Evolutionary conservation across 2,329 filamentous ascomycete genomes (phyloP).

Genomic region (Grosmannia huntii): DNA sequence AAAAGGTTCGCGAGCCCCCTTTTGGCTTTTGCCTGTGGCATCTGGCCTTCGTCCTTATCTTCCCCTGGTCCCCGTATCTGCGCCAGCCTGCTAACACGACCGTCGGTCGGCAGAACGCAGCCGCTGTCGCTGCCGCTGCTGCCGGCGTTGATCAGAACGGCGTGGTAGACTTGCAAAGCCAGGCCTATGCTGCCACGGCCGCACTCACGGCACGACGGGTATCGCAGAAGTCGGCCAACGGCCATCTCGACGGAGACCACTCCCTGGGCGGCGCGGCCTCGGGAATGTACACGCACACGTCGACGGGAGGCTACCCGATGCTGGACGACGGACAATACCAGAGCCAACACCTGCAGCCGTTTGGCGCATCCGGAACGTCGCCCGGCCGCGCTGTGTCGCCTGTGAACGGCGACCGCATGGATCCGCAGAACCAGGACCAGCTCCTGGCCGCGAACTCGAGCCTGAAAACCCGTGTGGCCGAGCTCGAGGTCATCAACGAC

Average conservation of each 20-base stretch:
- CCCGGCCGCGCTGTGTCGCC: slow-evolving; percentile 37
- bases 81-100: neutral
- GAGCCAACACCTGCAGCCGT: slow-evolving; percentile 33
- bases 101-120: slow-evolving; percentile 6
- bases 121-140: slow-evolving; percentile 8
- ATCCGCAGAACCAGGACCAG: slow-evolving; percentile 69
- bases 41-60: neutral
- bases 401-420: slow-evolving; percentile 48
- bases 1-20: slow-evolving; percentile 51
- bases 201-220: slow-evolving; percentile 41
- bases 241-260: slow-evolving; percentile 62
- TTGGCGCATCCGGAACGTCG: slow-evolving; percentile 39
- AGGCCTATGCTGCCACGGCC: slow-evolving; percentile 38
- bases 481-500: slow-evolving; percentile 89
- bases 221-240: slow-evolving; percentile 60
- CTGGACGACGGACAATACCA: slow-evolving; percentile 62
- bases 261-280: slow-evolving; percentile 69
- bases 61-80: neutral
- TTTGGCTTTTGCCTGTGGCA: neutral
- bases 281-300: slow-evolving; percentile 60
- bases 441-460: slow-evolving; percentile 69
- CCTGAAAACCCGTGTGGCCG: slow-evolving; percentile 88
- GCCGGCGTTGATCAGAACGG: slow-evolving; percentile 40
- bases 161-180: slow-evolving; percentile 38
- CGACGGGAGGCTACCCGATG: slow-evolving; percentile 55